Base-by-base conservation (phyloP, 768 basidiomycete species). In the Pulveroboletus sp. region DNA sequence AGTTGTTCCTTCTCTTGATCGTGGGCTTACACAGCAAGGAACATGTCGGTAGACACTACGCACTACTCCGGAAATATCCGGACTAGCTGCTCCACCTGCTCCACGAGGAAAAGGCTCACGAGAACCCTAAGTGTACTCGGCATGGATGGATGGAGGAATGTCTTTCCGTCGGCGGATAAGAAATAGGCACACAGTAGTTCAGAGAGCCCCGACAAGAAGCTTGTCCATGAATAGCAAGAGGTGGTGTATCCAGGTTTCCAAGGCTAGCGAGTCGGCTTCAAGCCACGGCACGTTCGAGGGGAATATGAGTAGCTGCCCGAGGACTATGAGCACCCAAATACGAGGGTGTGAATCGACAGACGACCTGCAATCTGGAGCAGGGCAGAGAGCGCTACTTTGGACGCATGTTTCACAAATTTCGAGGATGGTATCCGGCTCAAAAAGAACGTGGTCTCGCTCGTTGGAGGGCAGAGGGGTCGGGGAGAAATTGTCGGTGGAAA, bases 341-440 rank as follows among this genome's bases (percentile, higher is more conserved):
- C 83, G 61, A 90, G 72, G 11, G 89, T 80, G 40, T 91, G 81
- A 64, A 94, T 90, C 9, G 74, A 73, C 1, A 87, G 82, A 38
- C 69, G 62, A 13, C 74, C 76, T 16, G 75, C 76, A 17, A 89
- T 78, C 11, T 70, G 69, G 27, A 80, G 69, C 21, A 93, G 67
- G 13, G 80, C 73, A 3, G 37, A 95, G 68, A 53, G 74, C 72
- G 7, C 82, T 84, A 3, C 92, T 92, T 71, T 95, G 89, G 4
- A 94, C 86, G 54, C 82, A 83, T 10, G 80, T 74, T 50, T 89
- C 78, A 53, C 80, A n/a, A n/a, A n/a, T 82, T 51, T 89, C 82
- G 27, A 92, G 75, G n/a, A 81, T 67, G 34, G 95, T 81, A 56
- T 94, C 90, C 12, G 94, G 72, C 63, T 87, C 86, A 1, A 94